Percentiles rank a stretch among this genome's conserved stretches.
Evolutionary conservation across 768 basidiomycete species (phyloP).

Genomic region (Amanita pallidorosea): DNA sequence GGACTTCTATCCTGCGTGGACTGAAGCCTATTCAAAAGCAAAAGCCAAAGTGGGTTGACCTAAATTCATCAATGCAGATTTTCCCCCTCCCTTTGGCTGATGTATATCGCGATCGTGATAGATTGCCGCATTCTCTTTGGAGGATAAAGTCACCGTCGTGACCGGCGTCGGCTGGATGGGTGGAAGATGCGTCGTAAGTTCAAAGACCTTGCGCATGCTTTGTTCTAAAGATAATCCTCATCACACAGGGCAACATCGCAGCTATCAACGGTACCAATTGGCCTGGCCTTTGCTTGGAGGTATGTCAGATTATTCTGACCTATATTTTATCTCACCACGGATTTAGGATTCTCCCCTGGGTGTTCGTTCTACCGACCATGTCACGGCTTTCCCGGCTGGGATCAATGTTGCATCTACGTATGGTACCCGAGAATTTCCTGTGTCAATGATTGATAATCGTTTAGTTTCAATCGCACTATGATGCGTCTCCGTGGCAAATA

Average conservation of each 20-base stretch:
- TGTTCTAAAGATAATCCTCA: not conserved
- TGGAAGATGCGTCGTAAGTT: slow-evolving; percentile 57
- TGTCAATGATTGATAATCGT: not conserved
- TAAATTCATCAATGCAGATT: not conserved
- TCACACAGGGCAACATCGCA: slow-evolving; percentile 43
- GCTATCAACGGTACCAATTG: slow-evolving; percentile 34
- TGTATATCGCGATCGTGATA: slow-evolving; percentile 11
- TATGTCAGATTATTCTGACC: too few species aligned
- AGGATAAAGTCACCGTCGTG: slow-evolving; percentile 53
- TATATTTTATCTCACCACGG: too few species aligned
- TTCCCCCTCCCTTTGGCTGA: too few species aligned
- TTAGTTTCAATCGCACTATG: slow-evolving; percentile 65
- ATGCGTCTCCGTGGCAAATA: slow-evolving; percentile 67
- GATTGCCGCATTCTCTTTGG: slow-evolving; percentile 40
- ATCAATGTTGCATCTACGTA: slow-evolving; percentile 77
- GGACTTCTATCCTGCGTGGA: slow-evolving; percentile 47
- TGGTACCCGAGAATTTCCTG: slow-evolving; percentile 12
- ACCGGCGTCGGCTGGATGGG: slow-evolving; percentile 60
- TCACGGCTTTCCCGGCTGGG: slow-evolving; percentile 76
- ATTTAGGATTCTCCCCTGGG: slow-evolving; percentile 63
- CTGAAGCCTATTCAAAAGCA: slow-evolving; percentile 47
- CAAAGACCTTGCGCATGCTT: not conserved
- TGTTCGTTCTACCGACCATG: slow-evolving; percentile 62
- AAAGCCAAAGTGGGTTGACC: slow-evolving; percentile 30
- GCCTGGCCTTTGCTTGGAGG: slow-evolving; percentile 67